Base-by-base conservation (phyloP, 2,329 filamentous ascomycete species). In the Fusarium sp. region DNA sequence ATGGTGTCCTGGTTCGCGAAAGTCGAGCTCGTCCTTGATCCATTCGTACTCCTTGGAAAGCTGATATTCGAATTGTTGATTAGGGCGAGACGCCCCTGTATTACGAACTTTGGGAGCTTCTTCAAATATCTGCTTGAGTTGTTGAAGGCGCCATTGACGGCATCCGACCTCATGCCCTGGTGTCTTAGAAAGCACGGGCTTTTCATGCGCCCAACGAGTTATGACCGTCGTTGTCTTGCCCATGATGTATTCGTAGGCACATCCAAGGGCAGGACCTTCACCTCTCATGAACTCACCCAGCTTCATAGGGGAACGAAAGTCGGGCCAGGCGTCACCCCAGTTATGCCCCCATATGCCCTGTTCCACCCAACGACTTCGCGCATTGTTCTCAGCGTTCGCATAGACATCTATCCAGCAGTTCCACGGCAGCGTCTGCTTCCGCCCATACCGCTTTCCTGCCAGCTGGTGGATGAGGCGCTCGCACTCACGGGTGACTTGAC, bases 361-460 rank as follows among this genome's bases (percentile, higher is more conserved):
- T 23, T 72, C 48, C 4, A 64, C 56, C 67, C 72, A 74, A 30
- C 60, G 60, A 10, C 35, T 39, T 3, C 72, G 64, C 14, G 72
- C 63, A 20, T 74, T 72, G 57, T 72, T 74, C 25, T 70, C 67
- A 2, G 72, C 66, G 50, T 70, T 73, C 1, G 56, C 43, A 14
- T 35, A 13, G 6, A 48, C n/a, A 23, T 67, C 57, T 16, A 20
- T 50, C 14, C 20, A 43, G 6, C 5, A 16, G 27, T 54, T n/a
- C 25, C 32, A 63, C 7, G 57, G 45, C 6, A 67, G 13, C 4
- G 58, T 63, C 48, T 63, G 25, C 9, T 25, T 43, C 39, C 45
- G 16, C 25, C 58, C 16, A 5, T 23, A 25, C 4, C 9, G 6
- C 8, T 30, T 45, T 20, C 25, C 27, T 8, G 20, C 35, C 3